Evolutionary conservation across 495 filamentous ascomycete genomes (phyloP), one percentile per base, ranked within the genome.

Genomic region (Penicillium canescens): DNA sequence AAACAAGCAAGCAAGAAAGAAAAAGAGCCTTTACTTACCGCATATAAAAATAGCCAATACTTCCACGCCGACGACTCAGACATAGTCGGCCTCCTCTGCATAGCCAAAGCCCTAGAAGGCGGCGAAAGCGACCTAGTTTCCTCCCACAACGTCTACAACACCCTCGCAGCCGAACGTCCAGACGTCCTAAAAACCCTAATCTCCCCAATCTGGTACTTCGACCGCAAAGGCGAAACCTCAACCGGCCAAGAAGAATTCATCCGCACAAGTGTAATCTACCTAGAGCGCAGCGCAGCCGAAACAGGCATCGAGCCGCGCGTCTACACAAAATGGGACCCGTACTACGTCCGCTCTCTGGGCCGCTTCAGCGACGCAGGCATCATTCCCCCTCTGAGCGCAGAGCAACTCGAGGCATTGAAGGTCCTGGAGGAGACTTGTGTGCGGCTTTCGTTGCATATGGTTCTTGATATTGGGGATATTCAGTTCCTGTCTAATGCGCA

Each of bases 181-280:
- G 91, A 94, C 57, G 86, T 95, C 7, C 82, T 89, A 0, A 81
- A 86, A 69, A 82, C 82, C 31, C 75, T 96, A 44, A 86, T 86
- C 3, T 71, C 84, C 52, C 90, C 91, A 0, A 84, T 88, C 60
- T 96, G 92, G 91, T 95, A 94, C 73, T 94, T 96, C 64, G 92
- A 96, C 67, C 89, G 91, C 55, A 96, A 96, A 71, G 92, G 92
- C 39, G 92, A 96, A 73, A 84, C 80, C 2, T 85, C 80, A 33
- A 74, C 78, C 35, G 90, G 88, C 24, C 76, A 96, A 70, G 83
- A 92, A 35, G 84, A 86, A 46, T 96, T 82, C 62, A 88, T 93
- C 65, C 78, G 81, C 28, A 84, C 84, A 20, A 80, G 82, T 23
- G 83, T 96, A 3, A 78, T 96, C 36, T 95, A 90, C 66, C 74